phyloP scores from a whole-genome alignment of 306 rosid species.

The Alnus glutinosa region DNA sequence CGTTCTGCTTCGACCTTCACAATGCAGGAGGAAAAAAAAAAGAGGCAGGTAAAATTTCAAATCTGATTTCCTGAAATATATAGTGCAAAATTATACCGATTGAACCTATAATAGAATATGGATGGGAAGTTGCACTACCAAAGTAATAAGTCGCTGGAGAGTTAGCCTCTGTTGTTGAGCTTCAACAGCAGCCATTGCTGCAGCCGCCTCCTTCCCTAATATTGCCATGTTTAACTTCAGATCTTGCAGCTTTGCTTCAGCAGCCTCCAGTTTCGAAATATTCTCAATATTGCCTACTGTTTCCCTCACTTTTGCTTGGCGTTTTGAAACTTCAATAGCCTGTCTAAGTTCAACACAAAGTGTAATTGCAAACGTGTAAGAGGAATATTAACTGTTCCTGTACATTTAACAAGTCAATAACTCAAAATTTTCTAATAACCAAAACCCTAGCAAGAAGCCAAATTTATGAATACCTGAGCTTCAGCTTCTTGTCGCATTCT shows the following conservation, averaged over 20 bases:
- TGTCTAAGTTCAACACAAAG: constrained; percentile 69
- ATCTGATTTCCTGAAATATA: constrained; percentile 19
- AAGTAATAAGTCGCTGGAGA: constrained; percentile 90
- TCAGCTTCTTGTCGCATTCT: constrained; percentile 95
- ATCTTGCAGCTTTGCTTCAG: constrained; percentile 83
- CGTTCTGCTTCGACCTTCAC: constrained; percentile 94
- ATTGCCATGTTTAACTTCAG: constrained; percentile 83
- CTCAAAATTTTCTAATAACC: constrained; percentile 2
- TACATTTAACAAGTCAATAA: background rate
- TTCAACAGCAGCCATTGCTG: constrained; percentile 99
- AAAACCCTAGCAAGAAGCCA: constrained; percentile 12
- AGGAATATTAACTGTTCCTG: constrained; percentile 13
- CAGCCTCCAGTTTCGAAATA: constrained; percentile 79
- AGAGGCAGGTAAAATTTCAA: constrained; percentile 5
- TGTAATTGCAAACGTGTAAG: constrained; percentile 38
- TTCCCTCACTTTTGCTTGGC: constrained; percentile 85
- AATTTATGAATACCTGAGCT: constrained; percentile 66
- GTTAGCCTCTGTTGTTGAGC: constrained; percentile 97
- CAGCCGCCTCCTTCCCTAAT: constrained; percentile 96
- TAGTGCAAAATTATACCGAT: constrained; percentile 10
- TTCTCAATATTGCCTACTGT: constrained; percentile 75
- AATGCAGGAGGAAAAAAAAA: constrained; percentile 25
- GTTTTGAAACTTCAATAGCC: constrained; percentile 94
- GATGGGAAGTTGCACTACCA: constrained; percentile 51
- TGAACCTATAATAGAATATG: constrained; percentile 10